Evolutionary conservation across 169 alveolate species (phyloP).

Genomic region (Cryptosporidium andersoni): DNA sequence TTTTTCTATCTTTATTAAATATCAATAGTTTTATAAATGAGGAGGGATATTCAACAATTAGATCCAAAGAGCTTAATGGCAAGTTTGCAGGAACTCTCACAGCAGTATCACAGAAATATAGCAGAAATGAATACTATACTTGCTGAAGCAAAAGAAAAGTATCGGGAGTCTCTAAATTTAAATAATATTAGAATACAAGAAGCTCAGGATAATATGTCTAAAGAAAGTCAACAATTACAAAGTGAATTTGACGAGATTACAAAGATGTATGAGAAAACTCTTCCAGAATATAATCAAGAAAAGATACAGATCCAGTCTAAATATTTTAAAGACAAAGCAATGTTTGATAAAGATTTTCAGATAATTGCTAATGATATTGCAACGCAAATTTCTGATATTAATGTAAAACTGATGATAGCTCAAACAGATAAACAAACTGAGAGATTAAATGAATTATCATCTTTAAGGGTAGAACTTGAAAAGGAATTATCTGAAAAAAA

Average conservation of each 20-base stretch:
- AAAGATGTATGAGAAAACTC: conserved; percentile 55
- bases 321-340: conserved; percentile 47
- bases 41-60: not conserved
- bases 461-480: conserved; percentile 21
- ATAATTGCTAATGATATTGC: conserved; percentile 43
- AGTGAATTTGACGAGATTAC: conserved; percentile 50
- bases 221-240: conserved; percentile 18
- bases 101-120: conserved; percentile 50
- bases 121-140: conserved; percentile 54
- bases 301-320: conserved; percentile 43
- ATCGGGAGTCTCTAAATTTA: conserved; percentile 22
- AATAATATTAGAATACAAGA: conserved; percentile 44
- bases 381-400: conserved; percentile 34
- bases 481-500: conserved; percentile 42
- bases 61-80: conserved; percentile 48
- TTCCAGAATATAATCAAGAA: conserved; percentile 35
- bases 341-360: conserved; percentile 40
- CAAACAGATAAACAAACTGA: conserved; percentile 1
- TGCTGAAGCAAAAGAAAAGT: conserved; percentile 43
- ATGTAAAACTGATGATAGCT: conserved; percentile 6
- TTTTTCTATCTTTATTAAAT: not conserved
- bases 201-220: conserved; percentile 65
- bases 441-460: conserved; percentile 31
- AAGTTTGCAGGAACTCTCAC: conserved; percentile 36
- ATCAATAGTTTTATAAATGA: not conserved